Conservation (phyloP, 176 grass and related monocot genomes). For the Oryza nivara region DNA sequence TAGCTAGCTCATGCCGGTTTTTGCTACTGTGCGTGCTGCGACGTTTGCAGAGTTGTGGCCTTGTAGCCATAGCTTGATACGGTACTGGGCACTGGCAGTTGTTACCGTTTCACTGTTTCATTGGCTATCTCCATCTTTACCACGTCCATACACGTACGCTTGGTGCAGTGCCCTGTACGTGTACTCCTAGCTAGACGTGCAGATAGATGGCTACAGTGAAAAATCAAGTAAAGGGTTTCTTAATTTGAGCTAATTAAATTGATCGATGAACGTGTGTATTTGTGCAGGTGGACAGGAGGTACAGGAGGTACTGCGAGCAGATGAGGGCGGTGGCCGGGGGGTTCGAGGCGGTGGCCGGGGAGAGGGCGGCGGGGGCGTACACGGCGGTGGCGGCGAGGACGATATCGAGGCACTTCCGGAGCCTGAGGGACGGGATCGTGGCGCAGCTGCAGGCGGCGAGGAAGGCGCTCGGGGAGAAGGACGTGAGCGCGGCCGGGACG, state of each 20-base stretch:
- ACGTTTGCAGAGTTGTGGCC: conserved; percentile 32
- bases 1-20: background rate
- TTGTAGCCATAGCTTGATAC: background rate
- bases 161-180: background rate
- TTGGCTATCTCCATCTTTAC: background rate
- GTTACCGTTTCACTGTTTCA: conserved; percentile 56
- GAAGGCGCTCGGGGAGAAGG: conserved; percentile 83
- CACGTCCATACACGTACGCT: background rate
- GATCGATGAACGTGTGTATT: background rate
- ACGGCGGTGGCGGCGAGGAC: conserved; percentile 68
- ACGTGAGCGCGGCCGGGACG: conserved; percentile 43
- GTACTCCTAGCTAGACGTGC: background rate
- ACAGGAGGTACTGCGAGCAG: conserved; percentile 87
- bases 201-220: background rate
- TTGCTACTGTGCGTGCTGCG: conserved; percentile 22
- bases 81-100: conserved; percentile 20
- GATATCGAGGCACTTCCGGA: conserved; percentile 84
- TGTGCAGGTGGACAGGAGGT: conserved; percentile 78
- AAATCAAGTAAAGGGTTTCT: background rate
- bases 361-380: conserved; percentile 69
- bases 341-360: conserved; percentile 79
- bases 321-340: conserved; percentile 57
- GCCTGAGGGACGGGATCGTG: conserved; percentile 74
- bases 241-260: conserved; percentile 1
- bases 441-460: conserved; percentile 55